These are phyloP conservation scores for Geranium rotundifolium DNA, from an alignment of 345 rosid species.

Conservation along the genomic window DNA sequence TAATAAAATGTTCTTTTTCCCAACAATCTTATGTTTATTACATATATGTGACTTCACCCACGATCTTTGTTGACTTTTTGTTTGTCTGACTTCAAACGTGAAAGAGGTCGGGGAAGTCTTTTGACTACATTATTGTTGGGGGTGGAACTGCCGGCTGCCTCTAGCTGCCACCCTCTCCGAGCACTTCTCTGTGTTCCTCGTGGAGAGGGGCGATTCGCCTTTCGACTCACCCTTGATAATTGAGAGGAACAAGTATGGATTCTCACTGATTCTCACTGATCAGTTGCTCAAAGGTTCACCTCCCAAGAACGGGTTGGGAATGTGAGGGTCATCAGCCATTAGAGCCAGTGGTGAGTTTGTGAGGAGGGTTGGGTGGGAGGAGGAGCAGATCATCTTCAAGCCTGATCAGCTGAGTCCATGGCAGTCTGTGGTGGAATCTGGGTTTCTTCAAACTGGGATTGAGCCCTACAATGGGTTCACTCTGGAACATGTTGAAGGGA, in stretches of 20 bases:
- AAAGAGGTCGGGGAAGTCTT: constrained; percentile 52
- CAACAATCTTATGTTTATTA: too few relatives aligned
- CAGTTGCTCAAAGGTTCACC: constrained; percentile 47
- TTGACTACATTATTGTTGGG: constrained; percentile 58
- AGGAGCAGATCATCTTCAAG: constrained; percentile 35
- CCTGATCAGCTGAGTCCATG: constrained; percentile 45
- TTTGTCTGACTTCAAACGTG: constrained; percentile 47
- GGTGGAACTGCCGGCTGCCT: constrained; percentile 72
- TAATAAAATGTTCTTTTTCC: too few relatives aligned
- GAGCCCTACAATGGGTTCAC: constrained; percentile 53
- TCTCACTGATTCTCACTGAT: constrained; percentile 37
- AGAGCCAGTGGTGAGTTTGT: constrained; percentile 53
- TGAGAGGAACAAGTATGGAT: constrained; percentile 34
- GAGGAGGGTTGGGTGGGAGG: constrained; percentile 45
- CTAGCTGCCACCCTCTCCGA: constrained; percentile 56
- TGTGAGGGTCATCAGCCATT: constrained; percentile 52
- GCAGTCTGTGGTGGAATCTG: constrained; percentile 50
- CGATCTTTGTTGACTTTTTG: too few relatives aligned
- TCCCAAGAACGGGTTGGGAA: constrained; percentile 41
- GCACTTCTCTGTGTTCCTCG: constrained; percentile 45
- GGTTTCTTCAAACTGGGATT: constrained; percentile 66
- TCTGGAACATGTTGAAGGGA: constrained; percentile 57
- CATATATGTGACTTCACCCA: too few relatives aligned
- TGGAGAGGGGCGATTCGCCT: constrained; percentile 62
- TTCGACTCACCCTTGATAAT: constrained; percentile 40